Evolutionary conservation across 495 filamentous ascomycete species (phyloP).

Genomic region (Daldinia concentrica): DNA sequence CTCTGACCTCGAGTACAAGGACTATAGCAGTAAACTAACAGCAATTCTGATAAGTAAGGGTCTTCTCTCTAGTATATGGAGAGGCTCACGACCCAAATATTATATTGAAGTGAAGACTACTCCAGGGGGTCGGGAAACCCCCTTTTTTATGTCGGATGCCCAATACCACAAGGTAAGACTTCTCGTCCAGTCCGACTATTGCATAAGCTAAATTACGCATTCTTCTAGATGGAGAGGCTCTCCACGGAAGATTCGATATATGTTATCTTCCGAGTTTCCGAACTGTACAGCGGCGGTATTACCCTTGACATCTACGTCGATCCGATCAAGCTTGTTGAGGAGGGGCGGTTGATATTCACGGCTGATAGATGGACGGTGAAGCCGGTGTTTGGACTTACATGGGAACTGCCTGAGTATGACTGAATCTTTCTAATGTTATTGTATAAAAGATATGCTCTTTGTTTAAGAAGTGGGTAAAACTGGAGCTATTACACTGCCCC

Average conservation of each 20-base stretch:
- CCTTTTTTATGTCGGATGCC: slow-evolving; percentile 55
- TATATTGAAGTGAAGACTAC: slow-evolving; percentile 63
- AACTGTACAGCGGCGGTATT: slow-evolving; percentile 46
- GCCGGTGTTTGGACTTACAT: background rate
- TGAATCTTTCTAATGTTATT: no score
- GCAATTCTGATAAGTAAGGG: slow-evolving; percentile 46
- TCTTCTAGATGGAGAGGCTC: slow-evolving; percentile 33
- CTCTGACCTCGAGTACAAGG: slow-evolving; percentile 55
- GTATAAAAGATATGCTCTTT: background rate
- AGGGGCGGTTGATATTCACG: slow-evolving; percentile 41
- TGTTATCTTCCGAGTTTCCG: slow-evolving; percentile 55
- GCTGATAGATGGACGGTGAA: slow-evolving; percentile 47
- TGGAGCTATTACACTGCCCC: background rate
- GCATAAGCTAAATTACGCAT: background rate
- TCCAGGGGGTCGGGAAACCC: slow-evolving; percentile 45
- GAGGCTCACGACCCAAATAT: slow-evolving; percentile 45
- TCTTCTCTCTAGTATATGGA: slow-evolving; percentile 47
- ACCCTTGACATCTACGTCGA: slow-evolving; percentile 53
- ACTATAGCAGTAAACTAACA: slow-evolving; percentile 48
- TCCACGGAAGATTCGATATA: slow-evolving; percentile 42
- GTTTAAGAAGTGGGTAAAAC: background rate
- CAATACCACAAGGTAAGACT: slow-evolving; percentile 52
- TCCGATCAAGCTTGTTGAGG: slow-evolving; percentile 38
- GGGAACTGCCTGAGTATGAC: background rate
- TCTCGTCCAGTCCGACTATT: background rate